Percentiles rank a stretch among this genome's conserved stretches.
phyloP scores from a whole-genome alignment of 1,139 yeast genomes.

The Lodderomyces metapsilosis region DNA sequence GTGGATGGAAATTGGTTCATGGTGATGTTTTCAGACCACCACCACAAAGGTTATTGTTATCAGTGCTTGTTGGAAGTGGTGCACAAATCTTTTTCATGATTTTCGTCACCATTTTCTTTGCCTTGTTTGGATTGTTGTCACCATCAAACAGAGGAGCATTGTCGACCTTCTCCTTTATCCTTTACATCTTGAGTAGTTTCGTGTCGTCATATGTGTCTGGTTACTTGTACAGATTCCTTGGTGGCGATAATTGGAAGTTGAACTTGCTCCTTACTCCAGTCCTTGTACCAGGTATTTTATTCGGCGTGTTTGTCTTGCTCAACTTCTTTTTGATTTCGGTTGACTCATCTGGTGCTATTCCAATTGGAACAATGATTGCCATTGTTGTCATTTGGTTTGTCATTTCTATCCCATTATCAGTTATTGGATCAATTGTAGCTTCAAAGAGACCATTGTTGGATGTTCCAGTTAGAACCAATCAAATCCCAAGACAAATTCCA shows the following conservation, averaged over 20 bases:
- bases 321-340: conserved; percentile 80
- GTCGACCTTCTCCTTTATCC: conserved; percentile 82
- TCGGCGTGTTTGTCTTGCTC: conserved; percentile 61
- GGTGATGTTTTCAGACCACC: conserved; percentile 96
- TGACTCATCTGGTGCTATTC: conserved; percentile 92
- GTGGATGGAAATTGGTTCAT: conserved; percentile 96
- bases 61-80: conserved; percentile 88
- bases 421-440: conserved; percentile 76
- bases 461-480: conserved; percentile 84
- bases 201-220: conserved; percentile 88
- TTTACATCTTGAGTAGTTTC: conserved; percentile 76
- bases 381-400: conserved; percentile 82
- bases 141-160: conserved; percentile 95
- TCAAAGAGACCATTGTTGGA: conserved; percentile 59
- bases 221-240: conserved; percentile 79
- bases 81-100: conserved; percentile 79
- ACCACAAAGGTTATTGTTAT: conserved; percentile 61
- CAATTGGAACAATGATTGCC: conserved; percentile 85
- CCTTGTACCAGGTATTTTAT: conserved; percentile 77
- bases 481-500: conserved; percentile 95
- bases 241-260: conserved; percentile 88
- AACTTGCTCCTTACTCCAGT: conserved; percentile 82
- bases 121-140: conserved; percentile 83
- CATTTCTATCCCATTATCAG: conserved; percentile 80
- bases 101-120: conserved; percentile 71